Base-by-base conservation (phyloP, 192 early-diverging fungal species). In the Backusella psychrophila region DNA sequence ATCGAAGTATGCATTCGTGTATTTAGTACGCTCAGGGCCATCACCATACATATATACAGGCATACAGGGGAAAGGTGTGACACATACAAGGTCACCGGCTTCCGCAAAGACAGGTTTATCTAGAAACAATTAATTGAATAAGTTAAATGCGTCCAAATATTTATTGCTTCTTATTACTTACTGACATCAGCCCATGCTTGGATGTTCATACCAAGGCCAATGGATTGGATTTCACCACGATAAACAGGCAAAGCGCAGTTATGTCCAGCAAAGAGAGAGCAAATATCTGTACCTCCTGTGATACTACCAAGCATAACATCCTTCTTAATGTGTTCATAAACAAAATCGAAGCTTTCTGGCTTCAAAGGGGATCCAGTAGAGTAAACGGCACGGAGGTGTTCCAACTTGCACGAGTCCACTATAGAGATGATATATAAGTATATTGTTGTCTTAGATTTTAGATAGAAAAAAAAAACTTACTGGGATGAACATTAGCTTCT, bases 211-310 rank as follows among this genome's bases (percentile, higher is more conserved):
- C 98, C 98, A 44, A 99, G 84, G 19, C 90, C 92, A 39, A 95
- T 89, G 79, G 93, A 91, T 88, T 97, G 96, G 56, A 99, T 96
- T 81, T 98, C 96, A 44, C 98, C 98, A 6, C 93, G 88, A 82
- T 97, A 94, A 6, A 98, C 97, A 1, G 96, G 95, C 9, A 95
- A 85, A n/a, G 93, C 89, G 1, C 90, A 85, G 72, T 97, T 97
- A 78, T 95, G 94, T 14, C 95, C 95, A 33, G 93, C 94, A 88
- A 99, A 99, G 69, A 98, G 83, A 12, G 97, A 98, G 80, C 93
- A 94, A 72, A 99, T 97, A 77, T 99, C 98, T 3, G 98, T 99
- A 26, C 98, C 98, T 34, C 98, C 96, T 44, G 97, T 97, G 78
- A 99, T 97, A 3, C 95, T 96, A 39, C 97, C 95, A 56, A 99